Evolutionary conservation across 139 green algal genomes (phyloP).

Genomic region (Coelastrella sp.): DNA sequence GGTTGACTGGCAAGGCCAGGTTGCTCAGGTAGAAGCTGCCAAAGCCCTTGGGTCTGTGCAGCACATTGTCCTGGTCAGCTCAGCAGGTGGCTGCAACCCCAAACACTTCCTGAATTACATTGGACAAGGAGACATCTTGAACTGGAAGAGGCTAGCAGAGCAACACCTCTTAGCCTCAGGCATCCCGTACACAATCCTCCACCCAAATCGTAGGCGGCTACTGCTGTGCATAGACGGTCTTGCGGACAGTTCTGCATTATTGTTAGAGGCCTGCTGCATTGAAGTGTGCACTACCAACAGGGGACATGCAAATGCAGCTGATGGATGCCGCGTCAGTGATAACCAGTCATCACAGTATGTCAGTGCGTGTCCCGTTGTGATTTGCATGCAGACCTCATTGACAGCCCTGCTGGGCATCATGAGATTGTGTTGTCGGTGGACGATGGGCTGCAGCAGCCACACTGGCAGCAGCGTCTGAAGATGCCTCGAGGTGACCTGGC

Average conservation of each 20-base stretch:
- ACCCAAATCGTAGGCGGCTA: conserved; percentile 43
- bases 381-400: conserved; percentile 41
- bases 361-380: background rate
- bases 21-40: conserved; percentile 35
- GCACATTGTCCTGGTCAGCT: conserved; percentile 38
- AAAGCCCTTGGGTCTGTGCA: background rate
- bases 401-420: conserved; percentile 14
- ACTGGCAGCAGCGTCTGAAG: conserved; percentile 17
- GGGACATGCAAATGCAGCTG: no score
- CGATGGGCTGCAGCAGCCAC: conserved; percentile 36
- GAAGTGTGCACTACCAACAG: no score
- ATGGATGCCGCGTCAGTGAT: no score
- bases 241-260: no score
- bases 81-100: conserved; percentile 47
- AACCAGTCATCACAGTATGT: no score
- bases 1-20: conserved; percentile 35
- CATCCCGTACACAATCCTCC: conserved; percentile 52
- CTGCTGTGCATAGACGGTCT: no score
- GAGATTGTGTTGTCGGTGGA: conserved; percentile 51
- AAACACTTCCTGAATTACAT: conserved; percentile 57
- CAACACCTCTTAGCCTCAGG: conserved; percentile 45
- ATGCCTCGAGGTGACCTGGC: conserved; percentile 51
- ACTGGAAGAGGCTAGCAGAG: conserved; percentile 54
- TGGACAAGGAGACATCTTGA: conserved; percentile 51
- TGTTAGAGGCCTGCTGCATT: no score